Base-by-base conservation (phyloP, 2,329 filamentous ascomycete genomes). In the Mollisiaceae sp. region DNA sequence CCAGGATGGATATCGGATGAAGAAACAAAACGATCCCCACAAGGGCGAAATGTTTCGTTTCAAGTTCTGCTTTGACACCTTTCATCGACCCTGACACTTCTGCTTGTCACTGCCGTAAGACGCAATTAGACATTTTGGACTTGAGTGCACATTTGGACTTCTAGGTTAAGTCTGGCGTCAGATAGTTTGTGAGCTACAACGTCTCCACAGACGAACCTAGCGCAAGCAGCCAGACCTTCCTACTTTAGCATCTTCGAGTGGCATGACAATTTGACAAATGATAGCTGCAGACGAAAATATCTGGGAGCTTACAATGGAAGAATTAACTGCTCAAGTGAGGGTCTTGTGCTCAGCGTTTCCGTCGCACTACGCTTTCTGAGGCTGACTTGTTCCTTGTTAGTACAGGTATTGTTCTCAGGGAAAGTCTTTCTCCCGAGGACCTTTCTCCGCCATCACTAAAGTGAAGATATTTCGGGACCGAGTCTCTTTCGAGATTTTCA, bases 251-350 rank as follows among this genome's bases (percentile, higher is more conserved):
- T 24, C 8, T n/a, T 12, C 4, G 50, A 27, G 32, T 12, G 50
- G 32, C 50, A 54, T 54, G 24, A 54, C 50, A 54, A 54, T 12
- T 54, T 54, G 24, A 54, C 50, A 54, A 54, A 24, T 54, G 15
- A 32, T 22, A 54, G 50, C 24, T 24, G 32, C 50, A 32, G 12
- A 27, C 50, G 27, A 35, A 32, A 54, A 35, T 32, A 52, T 24
- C 11, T 50, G 20, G 20, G 8, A 22, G 12, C 45, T 11, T 50
- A 2, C 20, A n/a, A 24, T 1, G 45, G 24, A 50, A 24, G 45
- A n/a, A 11, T 22, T 22, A 15, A 43, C 41, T n/a, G 15, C 41
- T 50, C 45, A 50, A 50, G 20, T 50, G 45, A 24, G 45, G 38
- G 12, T 50, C 45, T 50, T 20, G 45, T 50, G 20, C 43, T 24